These are phyloP conservation scores for Oemleria cerasiformis DNA, from an alignment of 306 rosid genomes.

Conservation along the genomic window DNA sequence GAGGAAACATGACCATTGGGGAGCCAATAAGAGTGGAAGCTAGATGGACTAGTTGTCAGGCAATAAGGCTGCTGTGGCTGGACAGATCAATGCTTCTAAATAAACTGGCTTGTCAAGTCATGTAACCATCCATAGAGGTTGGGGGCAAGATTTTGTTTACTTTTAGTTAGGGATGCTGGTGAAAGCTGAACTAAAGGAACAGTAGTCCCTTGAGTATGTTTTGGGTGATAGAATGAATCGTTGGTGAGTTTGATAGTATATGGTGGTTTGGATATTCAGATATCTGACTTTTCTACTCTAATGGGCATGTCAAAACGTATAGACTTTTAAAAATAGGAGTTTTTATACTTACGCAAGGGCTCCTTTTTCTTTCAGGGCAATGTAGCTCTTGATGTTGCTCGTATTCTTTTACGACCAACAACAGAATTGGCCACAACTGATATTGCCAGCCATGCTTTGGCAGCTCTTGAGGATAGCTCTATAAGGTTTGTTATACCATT, in stretches of 20 bases:
- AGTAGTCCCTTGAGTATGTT: background rate
- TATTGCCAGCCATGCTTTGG: constrained; percentile 82
- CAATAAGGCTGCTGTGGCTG: background rate
- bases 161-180: background rate
- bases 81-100: too few species aligned
- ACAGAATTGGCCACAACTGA: constrained; percentile 74
- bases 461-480: constrained; percentile 67
- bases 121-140: background rate
- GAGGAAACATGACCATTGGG: too few species aligned
- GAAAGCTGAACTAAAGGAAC: background rate
- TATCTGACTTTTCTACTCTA: background rate
- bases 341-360: constrained; percentile 16
- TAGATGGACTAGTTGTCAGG: background rate
- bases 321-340: constrained; percentile 3
- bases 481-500: constrained; percentile 55
- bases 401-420: constrained; percentile 72
- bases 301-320: constrained; percentile 4
- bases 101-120: background rate
- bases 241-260: background rate
- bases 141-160: background rate
- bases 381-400: constrained; percentile 93
- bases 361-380: constrained; percentile 66
- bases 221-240: background rate
- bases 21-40: background rate
- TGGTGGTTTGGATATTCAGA: background rate